Evolutionary conservation across 164 flowering plant genomes (phyloP).

Genomic region (Magnolia kwangsiensis): DNA sequence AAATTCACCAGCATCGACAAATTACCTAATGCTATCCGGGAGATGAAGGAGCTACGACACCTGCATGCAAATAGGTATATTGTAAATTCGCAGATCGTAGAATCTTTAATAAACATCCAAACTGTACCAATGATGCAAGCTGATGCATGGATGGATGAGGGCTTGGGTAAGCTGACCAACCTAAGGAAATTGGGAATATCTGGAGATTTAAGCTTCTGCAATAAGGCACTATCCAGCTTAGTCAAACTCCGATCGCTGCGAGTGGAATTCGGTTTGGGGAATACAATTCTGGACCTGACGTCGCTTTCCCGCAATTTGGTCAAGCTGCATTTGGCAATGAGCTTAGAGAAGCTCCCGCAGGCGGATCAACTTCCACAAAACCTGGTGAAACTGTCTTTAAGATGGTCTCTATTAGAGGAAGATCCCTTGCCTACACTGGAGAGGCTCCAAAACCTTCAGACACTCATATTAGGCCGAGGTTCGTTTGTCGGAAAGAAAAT

Average conservation of each 20-base stretch:
- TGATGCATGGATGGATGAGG: neutral
- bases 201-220: neutral
- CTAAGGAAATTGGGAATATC: conserved; percentile 5
- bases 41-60: neutral
- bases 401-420: neutral
- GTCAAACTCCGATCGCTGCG: neutral
- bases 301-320: neutral
- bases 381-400: neutral
- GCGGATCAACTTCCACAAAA: too few species aligned
- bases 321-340: neutral
- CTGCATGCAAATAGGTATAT: neutral
- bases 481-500: conserved; percentile 18
- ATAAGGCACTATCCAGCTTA: neutral
- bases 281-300: neutral
- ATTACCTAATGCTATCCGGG: neutral
- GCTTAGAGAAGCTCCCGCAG: neutral
- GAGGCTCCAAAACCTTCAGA: neutral
- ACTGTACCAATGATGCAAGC: neutral
- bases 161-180: neutral
- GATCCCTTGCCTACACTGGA: neutral
- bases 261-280: conserved; percentile 1
- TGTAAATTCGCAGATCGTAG: too few species aligned
- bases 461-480: neutral
- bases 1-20: neutral
- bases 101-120: neutral